A percentile compares a stretch with the other conserved stretches of the same genome.
Evolutionary conservation across 257 asterid genomes (phyloP).

Genomic region (Leptodermis oblonga): DNA sequence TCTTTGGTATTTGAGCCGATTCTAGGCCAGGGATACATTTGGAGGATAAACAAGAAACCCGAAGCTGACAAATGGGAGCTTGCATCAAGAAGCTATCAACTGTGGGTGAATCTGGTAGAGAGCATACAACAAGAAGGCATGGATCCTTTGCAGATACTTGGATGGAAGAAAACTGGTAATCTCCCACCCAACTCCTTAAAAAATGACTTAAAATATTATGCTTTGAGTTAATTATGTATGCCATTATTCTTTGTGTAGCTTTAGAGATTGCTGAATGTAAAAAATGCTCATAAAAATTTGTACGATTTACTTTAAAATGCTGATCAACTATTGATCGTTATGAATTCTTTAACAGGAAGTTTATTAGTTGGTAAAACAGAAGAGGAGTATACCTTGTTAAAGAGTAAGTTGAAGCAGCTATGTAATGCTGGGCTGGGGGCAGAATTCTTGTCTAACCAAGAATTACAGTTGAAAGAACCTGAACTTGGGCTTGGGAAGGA

Average conservation of each 20-base stretch:
- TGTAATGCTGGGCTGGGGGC: constrained; percentile 69
- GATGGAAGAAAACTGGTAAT: constrained; percentile 90
- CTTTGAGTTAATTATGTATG: not conserved
- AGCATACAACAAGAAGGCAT: constrained; percentile 51
- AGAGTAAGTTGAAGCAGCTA: constrained; percentile 53
- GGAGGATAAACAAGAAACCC: constrained; percentile 83
- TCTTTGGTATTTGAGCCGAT: constrained; percentile 33
- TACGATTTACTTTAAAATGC: not conserved
- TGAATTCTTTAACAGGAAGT: constrained; percentile 53
- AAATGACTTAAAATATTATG: not conserved
- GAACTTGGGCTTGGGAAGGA: constrained; percentile 66
- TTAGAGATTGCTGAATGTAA: not conserved
- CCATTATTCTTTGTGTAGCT: not conserved
- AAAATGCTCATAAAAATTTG: not conserved
- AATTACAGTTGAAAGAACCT: constrained; percentile 66
- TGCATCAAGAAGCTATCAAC: constrained; percentile 62
- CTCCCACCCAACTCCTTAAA: not conserved
- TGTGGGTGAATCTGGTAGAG: constrained; percentile 77
- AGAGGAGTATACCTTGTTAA: constrained; percentile 51
- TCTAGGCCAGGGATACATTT: constrained; percentile 94
- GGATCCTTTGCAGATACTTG: constrained; percentile 69
- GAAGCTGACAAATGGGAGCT: constrained; percentile 81
- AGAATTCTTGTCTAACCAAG: constrained; percentile 52
- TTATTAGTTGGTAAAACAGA: constrained; percentile 75
- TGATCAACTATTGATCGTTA: not conserved